A percentile compares a stretch with the other conserved stretches of the same genome.
phyloP scores from a whole-genome alignment of 768 basidiomycete species.

The Phaffia tasmanica region DNA sequence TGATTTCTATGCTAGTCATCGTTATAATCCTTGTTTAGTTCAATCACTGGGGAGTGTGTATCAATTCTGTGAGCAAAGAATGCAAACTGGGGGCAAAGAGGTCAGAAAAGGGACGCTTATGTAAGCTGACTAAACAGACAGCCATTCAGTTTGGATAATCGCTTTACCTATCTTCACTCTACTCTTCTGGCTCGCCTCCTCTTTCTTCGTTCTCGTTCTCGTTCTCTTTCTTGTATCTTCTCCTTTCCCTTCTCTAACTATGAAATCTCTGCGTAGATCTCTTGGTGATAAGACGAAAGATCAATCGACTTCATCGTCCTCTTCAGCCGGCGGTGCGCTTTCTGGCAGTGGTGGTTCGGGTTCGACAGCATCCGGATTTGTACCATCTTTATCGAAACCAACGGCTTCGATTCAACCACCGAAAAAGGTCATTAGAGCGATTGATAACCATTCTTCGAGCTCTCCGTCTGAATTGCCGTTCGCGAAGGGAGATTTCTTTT shows the following conservation, averaged over 20 bases:
- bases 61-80: too few relatives aligned
- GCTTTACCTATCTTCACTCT: too few relatives aligned
- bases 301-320: constrained; percentile 40
- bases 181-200: too few relatives aligned
- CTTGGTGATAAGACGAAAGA: constrained; percentile 52
- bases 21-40: too few relatives aligned
- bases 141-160: too few relatives aligned
- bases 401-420: constrained; percentile 64
- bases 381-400: constrained; percentile 57
- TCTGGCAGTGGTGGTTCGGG: constrained; percentile 36
- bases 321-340: constrained; percentile 48
- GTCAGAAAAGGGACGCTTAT: too few relatives aligned
- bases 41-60: too few relatives aligned
- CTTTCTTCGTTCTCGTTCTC: too few relatives aligned
- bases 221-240: too few relatives aligned
- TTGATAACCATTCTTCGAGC: constrained; percentile 53
- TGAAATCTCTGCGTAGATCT: constrained; percentile 77
- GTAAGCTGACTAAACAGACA: too few relatives aligned
- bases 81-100: too few relatives aligned
- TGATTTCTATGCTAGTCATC: too few relatives aligned
- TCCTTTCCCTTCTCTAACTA: constrained; percentile 32
- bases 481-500: constrained; percentile 91
- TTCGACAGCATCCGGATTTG: background rate
- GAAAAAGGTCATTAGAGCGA: constrained; percentile 87
- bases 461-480: constrained; percentile 81